Base-by-base conservation (phyloP, 345 rosid genomes). In the Trapa incisa region DNA sequence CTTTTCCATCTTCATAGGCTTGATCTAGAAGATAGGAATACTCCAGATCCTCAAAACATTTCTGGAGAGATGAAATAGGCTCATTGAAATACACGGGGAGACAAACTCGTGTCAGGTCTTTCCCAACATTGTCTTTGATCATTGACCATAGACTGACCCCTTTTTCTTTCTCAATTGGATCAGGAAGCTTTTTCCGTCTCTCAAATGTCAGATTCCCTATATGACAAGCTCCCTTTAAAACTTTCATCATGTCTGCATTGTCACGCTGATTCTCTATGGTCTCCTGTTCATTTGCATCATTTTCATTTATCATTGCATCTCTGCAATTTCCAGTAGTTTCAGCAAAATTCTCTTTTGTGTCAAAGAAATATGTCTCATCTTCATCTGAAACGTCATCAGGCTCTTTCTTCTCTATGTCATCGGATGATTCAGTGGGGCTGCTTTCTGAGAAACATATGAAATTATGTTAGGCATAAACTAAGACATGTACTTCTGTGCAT, bases 141-240 rank as follows among this genome's bases (percentile, higher is more conserved):
- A 91, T 84, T 69, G 97, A 94, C 99, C 99, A 91, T 75, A 94
- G 97, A 77, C 97, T 94, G 37, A 91, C 92, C 63, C 95, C 97
- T 83, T 85, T 91, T 80, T 91, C 97, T 81, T 94, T 89, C 78
- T 94, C 99, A 70, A 85, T 80, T 47, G 99, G 97, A 74, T 82
- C 89, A 52, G 97, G 99, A 80, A 94, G 96, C 80, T 83, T 89
- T 62, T 72, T 74, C 76, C 99, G 75, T 80, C 97, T 83, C 77
- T 79, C 87, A 76, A 91, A 72, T 38, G 71, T 74, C 8, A 70
- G 73, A 76, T 65, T 75, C 66, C 69, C 78, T 57, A 79, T 75
- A 74, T 68, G 70, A 68, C 65, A 50, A 66, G 38, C 71, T 65
- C 66, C 75, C 73, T 78, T 72, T 39, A 67, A 71, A 29, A 67